These are phyloP conservation scores for Trypanosoma mega DNA, from an alignment of 208 protist species.

Conservation along the genomic window DNA sequence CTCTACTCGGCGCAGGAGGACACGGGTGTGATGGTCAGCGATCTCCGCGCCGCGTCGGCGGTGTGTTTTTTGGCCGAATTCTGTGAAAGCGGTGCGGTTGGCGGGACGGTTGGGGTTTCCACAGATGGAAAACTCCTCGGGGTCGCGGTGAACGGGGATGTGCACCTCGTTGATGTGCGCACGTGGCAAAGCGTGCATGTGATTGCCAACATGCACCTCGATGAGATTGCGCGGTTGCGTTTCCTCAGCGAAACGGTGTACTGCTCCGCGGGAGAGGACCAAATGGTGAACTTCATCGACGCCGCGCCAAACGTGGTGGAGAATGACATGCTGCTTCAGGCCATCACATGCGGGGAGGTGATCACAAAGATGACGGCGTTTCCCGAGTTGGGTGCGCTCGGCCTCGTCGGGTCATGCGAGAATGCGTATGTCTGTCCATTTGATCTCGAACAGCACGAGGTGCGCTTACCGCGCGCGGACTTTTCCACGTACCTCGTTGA, in stretches of 20 bases:
- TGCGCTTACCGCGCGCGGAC: slow-evolving; percentile 40
- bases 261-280: slow-evolving; percentile 83
- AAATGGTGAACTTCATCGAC: slow-evolving; percentile 86
- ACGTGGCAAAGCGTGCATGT: slow-evolving; percentile 44
- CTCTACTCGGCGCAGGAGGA: slow-evolving; percentile 78
- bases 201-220: slow-evolving; percentile 70
- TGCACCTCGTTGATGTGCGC: slow-evolving; percentile 67
- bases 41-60: slow-evolving; percentile 43
- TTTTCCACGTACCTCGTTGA: slow-evolving; percentile 78
- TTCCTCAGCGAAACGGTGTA: slow-evolving; percentile 58
- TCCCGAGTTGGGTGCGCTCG: slow-evolving; percentile 30
- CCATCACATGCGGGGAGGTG: slow-evolving; percentile 70
- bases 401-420: slow-evolving; percentile 81
- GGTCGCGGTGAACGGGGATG: slow-evolving; percentile 52
- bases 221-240: slow-evolving; percentile 80
- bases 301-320: slow-evolving; percentile 41
- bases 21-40: slow-evolving; percentile 77
- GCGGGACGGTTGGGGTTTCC: slow-evolving; percentile 46
- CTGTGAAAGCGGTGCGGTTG: slow-evolving; percentile 33
- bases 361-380: slow-evolving; percentile 74
- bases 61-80: slow-evolving; percentile 71
- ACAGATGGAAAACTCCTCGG: slow-evolving; percentile 40
- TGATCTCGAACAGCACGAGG: slow-evolving; percentile 52
- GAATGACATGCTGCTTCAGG: slow-evolving; percentile 76
- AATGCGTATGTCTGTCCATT: slow-evolving; percentile 78